Evolutionary conservation across 768 basidiomycete species (phyloP).

Genomic region (Lanmaoa pseudosensibilis): DNA sequence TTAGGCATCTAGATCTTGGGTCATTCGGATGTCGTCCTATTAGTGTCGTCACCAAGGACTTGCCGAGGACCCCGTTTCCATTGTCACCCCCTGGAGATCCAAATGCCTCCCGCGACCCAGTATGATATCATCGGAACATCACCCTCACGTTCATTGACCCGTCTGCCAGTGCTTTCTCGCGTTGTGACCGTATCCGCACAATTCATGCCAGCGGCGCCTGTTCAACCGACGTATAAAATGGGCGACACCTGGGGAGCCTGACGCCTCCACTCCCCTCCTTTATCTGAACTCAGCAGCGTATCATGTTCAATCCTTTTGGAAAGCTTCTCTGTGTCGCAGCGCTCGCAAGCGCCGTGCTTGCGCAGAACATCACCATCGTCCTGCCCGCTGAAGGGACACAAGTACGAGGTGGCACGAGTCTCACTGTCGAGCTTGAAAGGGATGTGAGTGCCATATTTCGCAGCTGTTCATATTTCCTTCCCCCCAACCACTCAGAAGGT

Average conservation of each 20-base stretch:
- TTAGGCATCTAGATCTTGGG: not conserved
- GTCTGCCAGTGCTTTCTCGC: not conserved
- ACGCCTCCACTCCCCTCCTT: not conserved
- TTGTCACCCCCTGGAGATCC: not conserved
- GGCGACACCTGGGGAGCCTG: too few species aligned
- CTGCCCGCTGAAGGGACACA: slow-evolving; percentile 36
- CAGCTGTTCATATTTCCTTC: not conserved
- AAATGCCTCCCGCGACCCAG: not conserved
- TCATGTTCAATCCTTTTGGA: slow-evolving; percentile 8
- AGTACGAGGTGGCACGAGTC: slow-evolving; percentile 33
- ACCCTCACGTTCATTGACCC: not conserved
- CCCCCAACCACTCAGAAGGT: too few species aligned
- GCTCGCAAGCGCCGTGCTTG: slow-evolving; percentile 30
- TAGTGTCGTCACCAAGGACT: not conserved
- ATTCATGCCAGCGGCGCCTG: not conserved
- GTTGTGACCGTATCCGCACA: not conserved
- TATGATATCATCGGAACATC: not conserved
- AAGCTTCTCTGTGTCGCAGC: slow-evolving; percentile 9
- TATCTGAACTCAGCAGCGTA: not conserved
- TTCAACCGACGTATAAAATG: slow-evolving; percentile 6
- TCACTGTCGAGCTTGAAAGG: slow-evolving; percentile 42
- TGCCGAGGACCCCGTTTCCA: not conserved
- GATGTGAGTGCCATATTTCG: slow-evolving; percentile 34
- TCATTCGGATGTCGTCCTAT: not conserved
- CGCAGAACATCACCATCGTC: slow-evolving; percentile 41